phyloP scores from a whole-genome alignment of 345 rosid species.

The Stellera chamaejasme region DNA sequence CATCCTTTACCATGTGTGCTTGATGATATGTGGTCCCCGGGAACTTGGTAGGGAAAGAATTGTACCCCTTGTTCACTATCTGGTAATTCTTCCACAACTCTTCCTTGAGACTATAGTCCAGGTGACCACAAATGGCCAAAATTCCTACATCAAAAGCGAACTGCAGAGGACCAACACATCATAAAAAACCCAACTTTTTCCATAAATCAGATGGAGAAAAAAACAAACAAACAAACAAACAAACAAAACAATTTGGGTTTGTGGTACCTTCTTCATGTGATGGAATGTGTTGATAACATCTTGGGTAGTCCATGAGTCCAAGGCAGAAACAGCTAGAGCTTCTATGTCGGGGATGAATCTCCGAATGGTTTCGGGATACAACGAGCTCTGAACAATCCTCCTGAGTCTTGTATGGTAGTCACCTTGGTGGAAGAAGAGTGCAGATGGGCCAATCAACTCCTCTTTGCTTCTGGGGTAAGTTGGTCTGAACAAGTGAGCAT shows the following conservation, averaged over 20 bases:
- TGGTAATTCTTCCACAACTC: slow-evolving; percentile 47
- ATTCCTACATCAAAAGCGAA: slow-evolving; percentile 71
- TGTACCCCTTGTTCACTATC: slow-evolving; percentile 76
- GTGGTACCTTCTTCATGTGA: slow-evolving; percentile 74
- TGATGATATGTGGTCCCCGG: slow-evolving; percentile 68
- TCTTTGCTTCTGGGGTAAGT: slow-evolving; percentile 87
- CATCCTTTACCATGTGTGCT: slow-evolving; percentile 48
- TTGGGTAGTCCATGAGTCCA: slow-evolving; percentile 38
- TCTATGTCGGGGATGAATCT: slow-evolving; percentile 52
- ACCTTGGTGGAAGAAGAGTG: slow-evolving; percentile 80
- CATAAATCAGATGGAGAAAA: too few relatives aligned
- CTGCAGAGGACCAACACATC: slow-evolving; percentile 25
- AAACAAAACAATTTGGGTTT: not conserved
- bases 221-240: not conserved
- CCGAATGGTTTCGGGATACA: slow-evolving; percentile 46
- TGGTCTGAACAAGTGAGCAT: slow-evolving; percentile 77
- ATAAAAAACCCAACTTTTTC: too few relatives aligned
- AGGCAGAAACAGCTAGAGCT: slow-evolving; percentile 36
- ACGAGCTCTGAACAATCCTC: slow-evolving; percentile 59
- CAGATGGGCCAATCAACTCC: slow-evolving; percentile 67
- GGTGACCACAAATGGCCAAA: slow-evolving; percentile 58
- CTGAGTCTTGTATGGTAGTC: slow-evolving; percentile 55
- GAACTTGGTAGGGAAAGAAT: slow-evolving; percentile 60
- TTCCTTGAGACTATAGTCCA: slow-evolving; percentile 41
- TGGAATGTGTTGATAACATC: slow-evolving; percentile 47